Evolutionary conservation across 495 filamentous ascomycete genomes (phyloP).

Genomic region (Viridothelium virens): DNA sequence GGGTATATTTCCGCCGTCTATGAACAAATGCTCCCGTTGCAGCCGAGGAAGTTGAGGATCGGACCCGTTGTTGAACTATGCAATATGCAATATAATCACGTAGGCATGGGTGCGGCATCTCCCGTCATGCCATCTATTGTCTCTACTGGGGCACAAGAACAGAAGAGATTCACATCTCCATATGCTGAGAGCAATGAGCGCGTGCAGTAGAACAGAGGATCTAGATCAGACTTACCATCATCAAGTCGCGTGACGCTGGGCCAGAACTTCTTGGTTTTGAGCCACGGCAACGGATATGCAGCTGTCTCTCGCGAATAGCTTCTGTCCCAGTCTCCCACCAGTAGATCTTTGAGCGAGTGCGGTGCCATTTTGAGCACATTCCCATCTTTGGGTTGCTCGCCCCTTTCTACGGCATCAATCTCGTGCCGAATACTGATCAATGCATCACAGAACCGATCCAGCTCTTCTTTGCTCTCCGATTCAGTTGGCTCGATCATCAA

Average conservation of each 20-base stretch:
- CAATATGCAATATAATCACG: slow-evolving; percentile 19
- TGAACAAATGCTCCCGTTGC: neutral
- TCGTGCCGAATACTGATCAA: slow-evolving; percentile 82
- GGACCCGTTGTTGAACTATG: neutral
- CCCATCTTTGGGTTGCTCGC: slow-evolving; percentile 64
- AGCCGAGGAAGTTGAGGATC: too few relatives aligned
- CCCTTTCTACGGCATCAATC: slow-evolving; percentile 77
- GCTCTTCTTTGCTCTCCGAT: slow-evolving; percentile 84
- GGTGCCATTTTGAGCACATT: slow-evolving; percentile 93
- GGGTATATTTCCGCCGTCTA: neutral
- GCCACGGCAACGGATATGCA: slow-evolving; percentile 77
- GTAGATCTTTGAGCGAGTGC: slow-evolving; percentile 76
- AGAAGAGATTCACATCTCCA: slow-evolving; percentile 90
- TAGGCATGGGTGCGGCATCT: slow-evolving; percentile 33
- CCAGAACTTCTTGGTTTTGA: slow-evolving; percentile 98
- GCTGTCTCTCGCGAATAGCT: slow-evolving; percentile 74
- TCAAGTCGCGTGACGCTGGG: slow-evolving; percentile 81
- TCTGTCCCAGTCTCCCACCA: slow-evolving; percentile 66
- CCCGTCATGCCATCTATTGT: slow-evolving; percentile 37
- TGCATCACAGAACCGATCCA: slow-evolving; percentile 91
- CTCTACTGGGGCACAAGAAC: slow-evolving; percentile 81
- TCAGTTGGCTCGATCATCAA: slow-evolving; percentile 99
- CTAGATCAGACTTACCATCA: slow-evolving; percentile 46
- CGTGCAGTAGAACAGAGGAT: neutral
- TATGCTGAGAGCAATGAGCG: slow-evolving; percentile 50